phyloP scores from a whole-genome alignment of 75 land plant genomes.

The Sequoiadendron giganteum region DNA sequence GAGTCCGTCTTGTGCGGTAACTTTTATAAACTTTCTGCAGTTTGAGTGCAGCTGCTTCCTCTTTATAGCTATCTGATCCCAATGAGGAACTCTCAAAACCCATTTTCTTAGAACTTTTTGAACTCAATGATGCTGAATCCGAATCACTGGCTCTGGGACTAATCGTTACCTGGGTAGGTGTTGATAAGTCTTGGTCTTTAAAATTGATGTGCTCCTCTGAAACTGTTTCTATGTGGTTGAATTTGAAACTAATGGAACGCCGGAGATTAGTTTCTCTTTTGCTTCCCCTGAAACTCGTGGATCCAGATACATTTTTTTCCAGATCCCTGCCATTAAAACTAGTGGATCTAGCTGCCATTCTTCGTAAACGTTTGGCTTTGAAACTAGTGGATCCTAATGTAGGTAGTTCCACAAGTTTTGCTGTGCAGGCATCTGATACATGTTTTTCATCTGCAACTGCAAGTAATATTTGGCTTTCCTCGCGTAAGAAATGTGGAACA shows the following conservation, averaged over 20 bases:
- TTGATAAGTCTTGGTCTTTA: background rate
- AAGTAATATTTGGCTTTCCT: constrained; percentile 4
- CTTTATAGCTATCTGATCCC: constrained; percentile 11
- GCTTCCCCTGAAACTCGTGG: constrained; percentile 14
- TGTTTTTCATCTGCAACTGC: background rate
- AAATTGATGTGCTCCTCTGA: background rate
- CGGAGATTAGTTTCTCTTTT: background rate
- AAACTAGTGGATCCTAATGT: constrained; percentile 1
- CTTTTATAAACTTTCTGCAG: constrained; percentile 86
- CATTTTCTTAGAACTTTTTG: constrained; percentile 1
- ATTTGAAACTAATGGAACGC: constrained; percentile 9
- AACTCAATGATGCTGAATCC: background rate
- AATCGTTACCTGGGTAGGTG: background rate
- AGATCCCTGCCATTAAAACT: constrained; percentile 17
- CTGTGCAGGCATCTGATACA: background rate
- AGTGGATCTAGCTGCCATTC: constrained; percentile 13
- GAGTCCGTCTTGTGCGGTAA: constrained; percentile 76
- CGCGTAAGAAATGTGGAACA: background rate
- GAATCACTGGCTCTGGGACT: constrained; percentile 15
- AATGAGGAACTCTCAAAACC: constrained; percentile 26
- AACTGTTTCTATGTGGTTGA: background rate
- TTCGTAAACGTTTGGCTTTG: background rate
- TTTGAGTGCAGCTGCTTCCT: constrained; percentile 76
- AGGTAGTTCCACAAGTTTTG: background rate
- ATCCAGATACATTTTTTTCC: constrained; percentile 8